phyloP scores from a whole-genome alignment of 768 basidiomycete species.

The Lanmaoa rubissima region DNA sequence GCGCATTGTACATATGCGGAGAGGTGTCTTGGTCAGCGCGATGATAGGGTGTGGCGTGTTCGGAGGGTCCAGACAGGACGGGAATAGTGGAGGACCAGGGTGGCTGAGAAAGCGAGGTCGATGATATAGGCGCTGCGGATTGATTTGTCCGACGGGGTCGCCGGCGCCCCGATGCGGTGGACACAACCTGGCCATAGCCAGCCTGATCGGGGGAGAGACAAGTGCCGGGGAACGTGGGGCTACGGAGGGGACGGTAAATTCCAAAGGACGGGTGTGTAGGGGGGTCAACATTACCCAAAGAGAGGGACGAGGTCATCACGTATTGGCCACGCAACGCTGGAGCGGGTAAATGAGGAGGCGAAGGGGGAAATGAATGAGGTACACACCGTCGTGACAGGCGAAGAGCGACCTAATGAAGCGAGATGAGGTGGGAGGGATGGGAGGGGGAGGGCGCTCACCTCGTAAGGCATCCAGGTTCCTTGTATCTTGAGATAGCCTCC shows the following conservation, averaged over 20 bases:
- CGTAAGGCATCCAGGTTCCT: conserved; percentile 93
- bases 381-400: conserved; percentile 75
- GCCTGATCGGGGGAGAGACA: conserved; percentile 84
- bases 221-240: conserved; percentile 80
- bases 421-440: conserved; percentile 23
- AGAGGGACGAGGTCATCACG: conserved; percentile 83
- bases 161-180: conserved; percentile 57
- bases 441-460: conserved; percentile 45
- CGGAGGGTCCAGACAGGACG: conserved; percentile 26
- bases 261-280: neutral
- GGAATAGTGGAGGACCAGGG: conserved; percentile 53
- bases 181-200: conserved; percentile 82
- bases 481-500: conserved; percentile 91
- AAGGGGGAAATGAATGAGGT: conserved; percentile 12
- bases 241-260: conserved; percentile 33
- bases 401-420: conserved; percentile 61
- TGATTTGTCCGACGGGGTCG: conserved; percentile 56
- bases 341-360: conserved; percentile 12
- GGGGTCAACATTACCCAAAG: conserved; percentile 61
- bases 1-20: conserved; percentile 24
- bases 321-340: conserved; percentile 85
- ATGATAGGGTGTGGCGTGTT: conserved; percentile 23
- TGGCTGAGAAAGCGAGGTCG: conserved; percentile 31
- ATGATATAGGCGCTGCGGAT: conserved; percentile 32
- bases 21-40: conserved; percentile 26